Base-by-base conservation (phyloP, 495 filamentous ascomycete species). In the Aspergillus bridgeri region DNA sequence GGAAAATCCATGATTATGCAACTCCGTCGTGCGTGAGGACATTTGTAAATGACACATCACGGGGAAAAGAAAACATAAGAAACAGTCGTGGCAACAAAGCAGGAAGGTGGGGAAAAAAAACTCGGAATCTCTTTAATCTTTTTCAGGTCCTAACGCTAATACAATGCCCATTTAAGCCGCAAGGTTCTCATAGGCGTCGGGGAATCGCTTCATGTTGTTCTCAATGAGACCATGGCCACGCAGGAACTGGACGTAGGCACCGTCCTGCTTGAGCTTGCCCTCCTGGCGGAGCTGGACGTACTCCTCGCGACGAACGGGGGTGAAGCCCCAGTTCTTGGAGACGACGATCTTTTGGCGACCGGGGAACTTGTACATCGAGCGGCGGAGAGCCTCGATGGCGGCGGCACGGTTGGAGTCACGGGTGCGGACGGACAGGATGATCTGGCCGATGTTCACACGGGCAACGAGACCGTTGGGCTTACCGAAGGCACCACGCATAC, bases 271-370 rank as follows among this genome's bases (percentile, higher is more conserved):
- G 77, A 98, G 84, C 75, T 86, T 85, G 74, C 94, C 94, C 74
- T 85, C 87, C 73, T 88, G 80, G 84, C 94, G 92, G 81, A 90
- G 87, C 79, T 89, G 82, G 68, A 95, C 78, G 81, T 97, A 98
- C 75, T 98, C 94, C 59, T 97, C 94, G 68, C 95, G 93, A 65
- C 90, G 89, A 65, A 98, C 89, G 72, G 90, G 90, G 57, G 94
- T 98, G 89, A 98, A 98, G 62, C 94, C 94, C 94, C 94, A 98
- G 83, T 97, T 97, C 89, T 98, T 98, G 82, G 87, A 91, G 79
- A 97, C 87, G 72, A 98, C 96, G 81, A 98, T 96, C 91, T 98
- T 98, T 86, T 98, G 94, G 79, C 94, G 92, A 77, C 94, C 94
- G 61, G 94, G 94, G 89, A 98, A 98, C 89, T 98, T 98, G 88